Evolutionary conservation across 345 rosid genomes (phyloP).

Genomic region (Angophora floribunda): DNA sequence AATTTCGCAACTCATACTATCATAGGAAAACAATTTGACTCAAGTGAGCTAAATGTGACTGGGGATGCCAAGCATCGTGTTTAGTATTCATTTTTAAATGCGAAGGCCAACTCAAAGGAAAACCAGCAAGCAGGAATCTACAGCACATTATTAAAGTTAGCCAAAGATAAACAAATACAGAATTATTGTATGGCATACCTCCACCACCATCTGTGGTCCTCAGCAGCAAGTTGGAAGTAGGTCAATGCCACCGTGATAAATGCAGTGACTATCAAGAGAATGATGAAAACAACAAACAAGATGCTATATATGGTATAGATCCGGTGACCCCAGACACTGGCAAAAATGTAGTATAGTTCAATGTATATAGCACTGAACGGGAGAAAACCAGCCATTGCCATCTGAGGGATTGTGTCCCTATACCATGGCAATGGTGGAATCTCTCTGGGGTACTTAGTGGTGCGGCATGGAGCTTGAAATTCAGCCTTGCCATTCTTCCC

Average conservation of each 20-base stretch:
- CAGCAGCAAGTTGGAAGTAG: slow-evolving; percentile 16
- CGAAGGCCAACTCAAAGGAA: not conserved
- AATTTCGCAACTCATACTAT: not conserved
- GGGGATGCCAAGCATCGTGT: not conserved
- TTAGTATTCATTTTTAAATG: not conserved
- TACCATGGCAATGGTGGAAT: slow-evolving; percentile 44
- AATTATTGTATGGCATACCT: slow-evolving; percentile 3
- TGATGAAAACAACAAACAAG: slow-evolving; percentile 38
- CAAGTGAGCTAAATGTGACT: not conserved
- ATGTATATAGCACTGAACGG: slow-evolving; percentile 51
- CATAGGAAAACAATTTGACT: not conserved
- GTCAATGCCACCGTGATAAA: slow-evolving; percentile 35
- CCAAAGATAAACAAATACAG: not conserved
- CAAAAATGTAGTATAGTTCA: slow-evolving; percentile 39
- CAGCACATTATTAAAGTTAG: not conserved
- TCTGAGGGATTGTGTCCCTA: slow-evolving; percentile 30
- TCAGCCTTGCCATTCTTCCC: slow-evolving; percentile 45
- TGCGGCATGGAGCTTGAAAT: slow-evolving; percentile 47
- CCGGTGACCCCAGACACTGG: slow-evolving; percentile 51
- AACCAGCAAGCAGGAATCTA: not conserved
- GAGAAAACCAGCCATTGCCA: slow-evolving; percentile 46
- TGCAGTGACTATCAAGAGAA: slow-evolving; percentile 42
- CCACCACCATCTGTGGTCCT: slow-evolving; percentile 17
- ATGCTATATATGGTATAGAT: slow-evolving; percentile 47
- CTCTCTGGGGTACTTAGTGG: slow-evolving; percentile 39